A percentile compares a stretch with the other conserved stretches of the same genome.
Evolutionary conservation across 2,329 filamentous ascomycete species (phyloP).

Genomic region (Chaetothyriales sp.): DNA sequence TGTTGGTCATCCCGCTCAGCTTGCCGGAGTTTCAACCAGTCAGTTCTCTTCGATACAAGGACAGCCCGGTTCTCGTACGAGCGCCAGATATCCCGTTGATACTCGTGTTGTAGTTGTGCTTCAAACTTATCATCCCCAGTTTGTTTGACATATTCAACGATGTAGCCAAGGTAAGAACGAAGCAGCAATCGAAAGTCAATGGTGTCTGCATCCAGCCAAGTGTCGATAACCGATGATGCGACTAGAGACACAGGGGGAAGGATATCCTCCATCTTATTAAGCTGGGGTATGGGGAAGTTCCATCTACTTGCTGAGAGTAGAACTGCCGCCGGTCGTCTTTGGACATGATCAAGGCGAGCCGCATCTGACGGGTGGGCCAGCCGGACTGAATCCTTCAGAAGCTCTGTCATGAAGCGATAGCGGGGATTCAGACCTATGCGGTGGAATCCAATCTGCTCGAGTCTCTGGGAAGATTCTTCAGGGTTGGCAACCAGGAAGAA

Average conservation of each 20-base stretch:
- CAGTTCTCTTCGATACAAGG: neutral
- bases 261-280: neutral
- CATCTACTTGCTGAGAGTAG: neutral
- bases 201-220: neutral
- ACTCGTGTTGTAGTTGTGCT: neutral
- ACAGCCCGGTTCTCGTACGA: neutral
- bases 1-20: neutral
- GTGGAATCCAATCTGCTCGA: neutral
- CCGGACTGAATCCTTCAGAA: neutral
- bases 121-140: neutral
- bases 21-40: neutral
- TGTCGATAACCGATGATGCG: neutral
- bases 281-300: neutral
- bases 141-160: neutral
- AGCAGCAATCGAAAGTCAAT: neutral
- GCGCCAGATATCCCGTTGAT: neutral
- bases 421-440: neutral
- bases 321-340: neutral
- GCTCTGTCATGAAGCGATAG: neutral
- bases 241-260: neutral
- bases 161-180: neutral
- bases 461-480: neutral
- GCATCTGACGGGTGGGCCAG: neutral
- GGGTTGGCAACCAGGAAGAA: neutral
- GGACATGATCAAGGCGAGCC: neutral